phyloP scores from a whole-genome alignment of 495 filamentous ascomycete species.

The Trichoderma asperelloides region DNA sequence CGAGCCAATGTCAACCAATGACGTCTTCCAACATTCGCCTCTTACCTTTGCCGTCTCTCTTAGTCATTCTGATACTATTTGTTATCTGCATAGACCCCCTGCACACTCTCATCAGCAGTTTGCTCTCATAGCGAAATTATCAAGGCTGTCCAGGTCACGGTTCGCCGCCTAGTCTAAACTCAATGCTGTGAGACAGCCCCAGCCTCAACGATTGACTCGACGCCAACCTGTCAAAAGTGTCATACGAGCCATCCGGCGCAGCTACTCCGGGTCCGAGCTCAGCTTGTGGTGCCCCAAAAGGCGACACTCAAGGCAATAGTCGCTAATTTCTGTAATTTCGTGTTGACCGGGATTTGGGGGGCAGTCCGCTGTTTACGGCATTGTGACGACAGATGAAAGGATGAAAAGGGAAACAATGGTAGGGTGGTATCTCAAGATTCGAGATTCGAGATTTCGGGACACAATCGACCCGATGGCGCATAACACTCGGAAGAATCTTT shows the following conservation, averaged over 20 bases:
- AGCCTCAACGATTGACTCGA: not conserved
- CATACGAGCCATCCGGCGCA: not conserved
- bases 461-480: not conserved
- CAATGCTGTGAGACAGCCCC: constrained; percentile 1
- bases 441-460: not conserved
- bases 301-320: not conserved
- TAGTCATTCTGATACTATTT: too few species aligned
- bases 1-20: too few species aligned
- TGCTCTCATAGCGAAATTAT: too few species aligned
- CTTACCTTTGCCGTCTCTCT: too few species aligned
- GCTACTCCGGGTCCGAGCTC: not conserved
- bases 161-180: not conserved
- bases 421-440: not conserved
- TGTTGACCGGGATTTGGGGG: not conserved
- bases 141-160: too few species aligned
- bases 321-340: not conserved
- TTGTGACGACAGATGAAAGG: not conserved
- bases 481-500: not conserved
- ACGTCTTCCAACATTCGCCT: too few species aligned
- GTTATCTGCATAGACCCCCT: too few species aligned
- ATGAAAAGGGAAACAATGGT: not conserved
- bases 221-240: not conserved
- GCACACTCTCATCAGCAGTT: too few species aligned
- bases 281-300: not conserved
- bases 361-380: not conserved